A percentile compares a stretch with the other conserved stretches of the same genome.
phyloP scores from a whole-genome alignment of 768 basidiomycete genomes.

The Boletus tomentosulus region DNA sequence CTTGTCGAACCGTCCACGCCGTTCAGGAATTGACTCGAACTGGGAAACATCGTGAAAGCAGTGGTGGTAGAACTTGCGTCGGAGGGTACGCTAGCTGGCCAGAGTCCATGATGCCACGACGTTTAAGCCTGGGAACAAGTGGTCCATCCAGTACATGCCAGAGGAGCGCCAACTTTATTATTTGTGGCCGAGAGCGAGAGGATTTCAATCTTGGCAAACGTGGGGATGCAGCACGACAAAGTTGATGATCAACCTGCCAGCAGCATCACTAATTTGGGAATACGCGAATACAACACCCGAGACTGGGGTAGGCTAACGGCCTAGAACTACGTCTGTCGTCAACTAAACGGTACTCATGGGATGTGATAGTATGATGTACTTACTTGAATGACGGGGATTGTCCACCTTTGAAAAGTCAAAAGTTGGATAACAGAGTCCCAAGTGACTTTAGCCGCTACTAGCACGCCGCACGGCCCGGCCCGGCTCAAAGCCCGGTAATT shows the following conservation, averaged over 20 bases:
- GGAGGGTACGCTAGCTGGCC: neutral
- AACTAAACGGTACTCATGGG: neutral
- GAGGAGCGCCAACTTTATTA: neutral
- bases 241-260: neutral
- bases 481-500: no score
- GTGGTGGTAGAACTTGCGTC: neutral
- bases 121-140: neutral
- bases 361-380: neutral
- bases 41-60: conserved; percentile 1
- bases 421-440: no score
- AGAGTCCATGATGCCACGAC: neutral
- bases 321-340: neutral
- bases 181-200: neutral
- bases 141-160: neutral
- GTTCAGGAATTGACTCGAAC: conserved; percentile 1
- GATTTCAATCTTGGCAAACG: neutral
- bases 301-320: neutral
- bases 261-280: neutral
- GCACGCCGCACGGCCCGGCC: no score
- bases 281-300: neutral
- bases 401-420: no score
- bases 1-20: conserved; percentile 1
- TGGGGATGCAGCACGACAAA: neutral
- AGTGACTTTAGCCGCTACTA: no score
- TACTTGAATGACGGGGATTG: no score